Evolutionary conservation across 2,329 filamentous ascomycete species (phyloP), one percentile per base, ranked within the genome.

Genomic region (Madurella mycetomatis): DNA sequence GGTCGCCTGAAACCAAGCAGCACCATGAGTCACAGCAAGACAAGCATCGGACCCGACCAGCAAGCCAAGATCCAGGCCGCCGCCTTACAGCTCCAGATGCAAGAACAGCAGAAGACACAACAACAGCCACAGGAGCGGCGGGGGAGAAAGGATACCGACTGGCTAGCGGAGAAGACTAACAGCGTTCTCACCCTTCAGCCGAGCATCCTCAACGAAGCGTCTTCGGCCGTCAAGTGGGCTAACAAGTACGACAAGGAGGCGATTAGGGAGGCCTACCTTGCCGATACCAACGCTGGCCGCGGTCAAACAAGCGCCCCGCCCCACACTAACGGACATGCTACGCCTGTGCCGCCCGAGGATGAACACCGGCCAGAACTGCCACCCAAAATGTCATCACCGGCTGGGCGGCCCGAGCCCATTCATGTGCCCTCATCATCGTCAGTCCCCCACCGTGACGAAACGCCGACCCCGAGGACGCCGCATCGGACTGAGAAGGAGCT

Each of bases 171-270:
- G 53, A 96, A 95, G 79, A 96, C 91, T 2, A 92, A 86, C 70
- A 99, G 94, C 61, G 82, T 95, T 53, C 80, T 96, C 66, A 96
- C 91, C 2, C 76, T 97, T 45, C 92, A 96, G 67, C 88, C 91
- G 1, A 81, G 85, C 50, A 87, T 97, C 58, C 79, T 92, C 65
- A 90, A 80, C 50, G 94, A 96, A 69, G 92, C 92, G 16, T 94
- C 88, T 9, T 88, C 91, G 19, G 94, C 94, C 1, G 87, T 99
- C 85, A 95, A 96, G 70, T 99, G 94, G 94, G 90, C 92, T 32
- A 92, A 80, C 70, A 91, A 91, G 65, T 97, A 96, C 68, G 94
- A 97, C 72, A 95, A 94, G 72, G 86, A 94, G 65, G 79, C 86
- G 8, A 86, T 95, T 58, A 85, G 91, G 51, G 85, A 90, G 60